Conservation (phyloP, 169 alveolate genomes). For the Plasmodium malariae region DNA sequence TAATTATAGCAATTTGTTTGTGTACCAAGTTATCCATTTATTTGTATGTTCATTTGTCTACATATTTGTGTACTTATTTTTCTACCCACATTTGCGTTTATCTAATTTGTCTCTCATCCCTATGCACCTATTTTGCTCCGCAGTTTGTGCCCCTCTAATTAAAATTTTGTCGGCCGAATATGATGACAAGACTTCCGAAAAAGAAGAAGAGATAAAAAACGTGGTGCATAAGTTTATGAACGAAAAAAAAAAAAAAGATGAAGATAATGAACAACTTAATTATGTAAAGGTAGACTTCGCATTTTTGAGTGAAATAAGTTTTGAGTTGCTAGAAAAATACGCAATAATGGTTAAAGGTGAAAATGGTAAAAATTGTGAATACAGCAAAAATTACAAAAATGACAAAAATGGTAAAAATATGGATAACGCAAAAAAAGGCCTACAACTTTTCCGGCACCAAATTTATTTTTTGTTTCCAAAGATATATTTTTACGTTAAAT, state of each 20-base stretch:
- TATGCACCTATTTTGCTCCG: background rate
- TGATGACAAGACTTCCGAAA: conserved; percentile 19
- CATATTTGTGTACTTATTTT: background rate
- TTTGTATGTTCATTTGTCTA: no score
- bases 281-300: conserved; percentile 1
- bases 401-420: conserved; percentile 1
- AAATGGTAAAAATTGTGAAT: background rate
- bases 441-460: conserved; percentile 46
- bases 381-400: no score
- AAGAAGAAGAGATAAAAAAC: conserved; percentile 57
- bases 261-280: background rate
- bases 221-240: conserved; percentile 12
- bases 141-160: conserved; percentile 68
- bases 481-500: conserved; percentile 65
- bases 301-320: conserved; percentile 16
- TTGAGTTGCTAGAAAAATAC: conserved; percentile 22
- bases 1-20: background rate
- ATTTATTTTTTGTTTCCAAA: conserved; percentile 44
- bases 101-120: background rate
- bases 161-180: conserved; percentile 49
- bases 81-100: background rate
- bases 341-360: background rate
- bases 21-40: background rate
- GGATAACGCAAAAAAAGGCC: conserved; percentile 1
- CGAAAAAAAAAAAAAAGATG: conserved; percentile 9